Percentiles rank a stretch among this genome's conserved stretches.
phyloP scores from a whole-genome alignment of 371 early-diverging fungal genomes.

The Actinomortierella wolfii region DNA sequence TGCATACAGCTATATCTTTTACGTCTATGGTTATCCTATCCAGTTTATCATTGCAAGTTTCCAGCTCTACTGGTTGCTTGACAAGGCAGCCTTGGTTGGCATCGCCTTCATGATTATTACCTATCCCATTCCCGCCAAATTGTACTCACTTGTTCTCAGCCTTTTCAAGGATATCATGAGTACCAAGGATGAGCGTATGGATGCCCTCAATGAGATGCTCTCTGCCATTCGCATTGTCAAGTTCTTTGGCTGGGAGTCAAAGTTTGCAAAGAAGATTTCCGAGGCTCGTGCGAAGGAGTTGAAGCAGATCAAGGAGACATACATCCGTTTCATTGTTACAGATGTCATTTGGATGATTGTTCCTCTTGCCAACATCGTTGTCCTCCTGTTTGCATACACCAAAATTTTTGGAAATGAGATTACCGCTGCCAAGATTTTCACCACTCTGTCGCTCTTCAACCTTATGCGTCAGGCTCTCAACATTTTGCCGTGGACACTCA shows the following conservation, averaged over 20 bases:
- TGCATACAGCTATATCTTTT: conserved; percentile 56
- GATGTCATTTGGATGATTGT: conserved; percentile 49
- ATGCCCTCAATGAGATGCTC: conserved; percentile 72
- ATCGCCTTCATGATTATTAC: conserved; percentile 59
- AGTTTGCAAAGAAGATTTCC: conserved; percentile 60
- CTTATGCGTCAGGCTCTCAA: conserved; percentile 72
- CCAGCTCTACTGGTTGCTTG: conserved; percentile 67
- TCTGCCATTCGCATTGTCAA: conserved; percentile 79
- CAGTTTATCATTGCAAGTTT: conserved; percentile 62
- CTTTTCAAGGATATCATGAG: conserved; percentile 58
- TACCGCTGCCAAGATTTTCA: conserved; percentile 67
- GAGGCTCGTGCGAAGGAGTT: conserved; percentile 57
- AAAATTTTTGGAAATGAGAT: conserved; percentile 52
- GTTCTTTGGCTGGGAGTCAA: conserved; percentile 82
- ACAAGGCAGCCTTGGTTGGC: conserved; percentile 67
- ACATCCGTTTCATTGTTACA: conserved; percentile 34
- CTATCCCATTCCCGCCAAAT: conserved; percentile 62
- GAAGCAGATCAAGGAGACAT: conserved; percentile 50
- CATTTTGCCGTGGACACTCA: conserved; percentile 71
- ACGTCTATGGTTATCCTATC: conserved; percentile 63
- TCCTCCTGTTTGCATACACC: conserved; percentile 60
- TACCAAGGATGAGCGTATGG: conserved; percentile 67
- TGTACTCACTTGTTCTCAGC: conserved; percentile 55
- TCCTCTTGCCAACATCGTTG: conserved; percentile 60
- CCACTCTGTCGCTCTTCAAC: conserved; percentile 66